These are phyloP conservation scores for Yarrowia bubula DNA, from an alignment of 805 yeast genomes.

Conservation along the genomic window DNA sequence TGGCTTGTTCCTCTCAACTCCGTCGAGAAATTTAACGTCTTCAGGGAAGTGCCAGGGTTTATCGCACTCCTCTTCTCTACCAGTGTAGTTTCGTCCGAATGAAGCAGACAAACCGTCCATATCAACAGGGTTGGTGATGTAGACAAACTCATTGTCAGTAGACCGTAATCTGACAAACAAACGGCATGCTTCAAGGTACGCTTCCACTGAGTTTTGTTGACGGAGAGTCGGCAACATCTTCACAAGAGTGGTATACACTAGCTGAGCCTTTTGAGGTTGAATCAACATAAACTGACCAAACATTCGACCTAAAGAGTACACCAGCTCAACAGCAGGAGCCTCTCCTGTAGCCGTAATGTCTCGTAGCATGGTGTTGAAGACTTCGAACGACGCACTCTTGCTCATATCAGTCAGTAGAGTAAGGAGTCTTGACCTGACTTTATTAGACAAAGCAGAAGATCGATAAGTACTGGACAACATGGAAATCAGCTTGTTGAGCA, in stretches of 20 bases:
- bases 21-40: slow-evolving; percentile 49
- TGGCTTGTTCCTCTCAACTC: slow-evolving; percentile 45
- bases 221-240: slow-evolving; percentile 27
- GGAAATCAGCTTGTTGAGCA: slow-evolving; percentile 40
- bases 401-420: slow-evolving; percentile 35
- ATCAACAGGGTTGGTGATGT: slow-evolving; percentile 54
- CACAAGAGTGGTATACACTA: slow-evolving; percentile 35
- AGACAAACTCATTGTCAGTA: slow-evolving; percentile 47
- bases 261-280: slow-evolving; percentile 37
- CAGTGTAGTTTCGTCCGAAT: slow-evolving; percentile 49
- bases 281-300: slow-evolving; percentile 34
- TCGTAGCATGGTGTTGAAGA: slow-evolving; percentile 18
- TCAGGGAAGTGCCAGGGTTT: slow-evolving; percentile 63
- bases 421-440: slow-evolving; percentile 40
- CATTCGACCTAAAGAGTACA: slow-evolving; percentile 35
- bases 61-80: slow-evolving; percentile 30
- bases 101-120: slow-evolving; percentile 65
- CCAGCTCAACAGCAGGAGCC: slow-evolving; percentile 25
- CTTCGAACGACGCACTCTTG: slow-evolving; percentile 32
- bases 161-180: slow-evolving; percentile 55
- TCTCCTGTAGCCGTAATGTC: slow-evolving; percentile 12
- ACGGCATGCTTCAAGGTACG: slow-evolving; percentile 48
- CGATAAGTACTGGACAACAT: neutral
- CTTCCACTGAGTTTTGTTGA: slow-evolving; percentile 13
- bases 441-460: neutral